phyloP scores from a whole-genome alignment of 106 monocot genomes.

The Acorus gramineus region DNA sequence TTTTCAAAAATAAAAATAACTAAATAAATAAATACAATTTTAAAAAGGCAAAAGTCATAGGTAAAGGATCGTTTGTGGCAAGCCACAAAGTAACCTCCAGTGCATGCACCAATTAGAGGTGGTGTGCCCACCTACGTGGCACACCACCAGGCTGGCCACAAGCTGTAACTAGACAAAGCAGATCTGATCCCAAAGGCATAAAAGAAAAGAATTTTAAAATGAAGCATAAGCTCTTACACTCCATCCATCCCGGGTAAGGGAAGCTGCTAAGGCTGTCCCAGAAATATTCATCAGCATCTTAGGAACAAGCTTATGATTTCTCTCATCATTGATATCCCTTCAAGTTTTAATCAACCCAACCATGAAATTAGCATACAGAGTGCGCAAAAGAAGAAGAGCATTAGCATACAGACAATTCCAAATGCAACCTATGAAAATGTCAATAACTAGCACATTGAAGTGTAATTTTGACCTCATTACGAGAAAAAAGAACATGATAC shows the following conservation, averaged over 20 bases:
- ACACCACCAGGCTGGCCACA: too few relatives aligned
- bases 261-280: conserved; percentile 95
- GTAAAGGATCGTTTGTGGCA: too few relatives aligned
- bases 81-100: too few relatives aligned
- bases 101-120: too few relatives aligned
- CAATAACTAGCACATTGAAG: background rate
- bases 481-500: background rate
- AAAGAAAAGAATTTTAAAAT: conserved; percentile 1
- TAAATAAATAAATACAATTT: conserved; percentile 2
- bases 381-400: too few relatives aligned
- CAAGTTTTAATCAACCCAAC: conserved; percentile 19
- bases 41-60: background rate
- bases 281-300: conserved; percentile 56
- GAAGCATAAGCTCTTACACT: conserved; percentile 51
- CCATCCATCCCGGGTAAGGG: conserved; percentile 94
- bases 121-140: too few relatives aligned
- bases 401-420: too few relatives aligned
- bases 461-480: background rate
- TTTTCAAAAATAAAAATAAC: background rate
- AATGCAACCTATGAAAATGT: too few relatives aligned
- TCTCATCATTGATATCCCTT: conserved; percentile 3
- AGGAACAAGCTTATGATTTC: conserved; percentile 40
- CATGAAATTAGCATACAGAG: conserved; percentile 10
- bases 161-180: too few relatives aligned
- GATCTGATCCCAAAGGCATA: background rate